phyloP scores from a whole-genome alignment of 1,284 basidiomycete species.

The Ganoderma resinaceum region DNA sequence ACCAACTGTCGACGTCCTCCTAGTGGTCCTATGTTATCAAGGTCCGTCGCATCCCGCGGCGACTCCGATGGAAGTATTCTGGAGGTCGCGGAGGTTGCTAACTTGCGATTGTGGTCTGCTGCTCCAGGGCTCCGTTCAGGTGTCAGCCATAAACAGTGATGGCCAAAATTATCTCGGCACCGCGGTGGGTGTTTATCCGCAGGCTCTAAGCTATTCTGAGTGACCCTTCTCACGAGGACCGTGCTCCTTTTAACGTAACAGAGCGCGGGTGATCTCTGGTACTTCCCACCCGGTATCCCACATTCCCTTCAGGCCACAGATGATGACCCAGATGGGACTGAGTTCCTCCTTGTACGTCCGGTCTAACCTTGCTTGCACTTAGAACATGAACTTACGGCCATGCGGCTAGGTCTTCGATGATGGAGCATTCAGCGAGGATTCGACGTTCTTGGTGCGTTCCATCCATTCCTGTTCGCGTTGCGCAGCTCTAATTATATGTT shows the following conservation, averaged over 20 bases:
- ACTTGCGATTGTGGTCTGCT: conserved; percentile 17
- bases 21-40: conserved; percentile 74
- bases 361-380: background rate
- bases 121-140: conserved; percentile 61
- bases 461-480: background rate
- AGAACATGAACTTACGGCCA: background rate
- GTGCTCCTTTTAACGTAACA: conserved; percentile 20
- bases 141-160: conserved; percentile 64
- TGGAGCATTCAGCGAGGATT: conserved; percentile 50
- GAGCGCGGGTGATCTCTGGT: conserved; percentile 56
- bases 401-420: conserved; percentile 43
- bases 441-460: conserved; percentile 45
- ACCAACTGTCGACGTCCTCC: conserved; percentile 14
- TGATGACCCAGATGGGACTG: conserved; percentile 63
- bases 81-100: background rate
- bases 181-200: conserved; percentile 39
- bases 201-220: conserved; percentile 3
- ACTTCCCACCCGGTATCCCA: conserved; percentile 66
- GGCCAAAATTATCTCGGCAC: conserved; percentile 68
- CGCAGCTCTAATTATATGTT: conserved; percentile 14
- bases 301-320: conserved; percentile 65
- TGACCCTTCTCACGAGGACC: conserved; percentile 9
- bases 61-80: conserved; percentile 1
- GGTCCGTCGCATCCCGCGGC: conserved; percentile 38
- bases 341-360: conserved; percentile 71